Percentiles rank a stretch among this genome's conserved stretches.
Conservation (phyloP, 805 yeast genomes). For the Kodamaea kakaduensis region DNA sequence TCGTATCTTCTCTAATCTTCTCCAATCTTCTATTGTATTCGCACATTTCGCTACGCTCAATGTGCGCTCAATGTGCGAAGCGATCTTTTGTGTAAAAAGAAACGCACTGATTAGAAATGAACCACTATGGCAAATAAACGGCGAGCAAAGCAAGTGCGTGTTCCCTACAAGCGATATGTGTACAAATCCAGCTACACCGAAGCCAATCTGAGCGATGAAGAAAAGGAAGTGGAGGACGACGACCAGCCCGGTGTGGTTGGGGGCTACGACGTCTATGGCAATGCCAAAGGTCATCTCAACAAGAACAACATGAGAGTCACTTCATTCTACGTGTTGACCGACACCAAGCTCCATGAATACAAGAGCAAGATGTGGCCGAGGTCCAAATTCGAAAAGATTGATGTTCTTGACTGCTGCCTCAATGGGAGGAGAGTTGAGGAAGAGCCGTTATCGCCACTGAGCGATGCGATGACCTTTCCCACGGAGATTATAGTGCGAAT, state of each 20-base stretch:
- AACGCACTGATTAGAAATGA: slow-evolving; percentile 5
- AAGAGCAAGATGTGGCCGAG: slow-evolving; percentile 43
- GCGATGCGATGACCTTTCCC: slow-evolving; percentile 28
- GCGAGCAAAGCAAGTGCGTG: slow-evolving; percentile 77
- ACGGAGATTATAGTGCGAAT: slow-evolving; percentile 31
- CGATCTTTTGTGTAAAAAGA: neutral
- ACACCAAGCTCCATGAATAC: slow-evolving; percentile 12
- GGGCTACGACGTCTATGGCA: slow-evolving; percentile 15
- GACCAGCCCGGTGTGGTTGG: slow-evolving; percentile 7
- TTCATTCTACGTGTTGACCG: slow-evolving; percentile 33
- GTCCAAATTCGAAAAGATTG: slow-evolving; percentile 49
- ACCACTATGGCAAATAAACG: slow-evolving; percentile 74
- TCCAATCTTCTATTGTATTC: neutral
- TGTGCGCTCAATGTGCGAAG: slow-evolving; percentile 3
- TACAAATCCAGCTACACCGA: slow-evolving; percentile 40
- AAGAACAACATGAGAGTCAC: slow-evolving; percentile 26
- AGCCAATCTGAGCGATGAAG: slow-evolving; percentile 24
- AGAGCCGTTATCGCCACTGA: slow-evolving; percentile 12
- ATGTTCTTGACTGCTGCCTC: slow-evolving; percentile 39
- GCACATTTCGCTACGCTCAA: no score
- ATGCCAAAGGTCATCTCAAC: slow-evolving; percentile 23
- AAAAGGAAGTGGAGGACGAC: slow-evolving; percentile 18
- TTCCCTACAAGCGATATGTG: slow-evolving; percentile 75
- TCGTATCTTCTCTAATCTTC: slow-evolving; percentile 1
- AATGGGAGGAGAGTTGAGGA: slow-evolving; percentile 17